Evolutionary conservation across 768 basidiomycete species (phyloP), one percentile per base, ranked within the genome.

Genomic region (Boletus subparvulus): DNA sequence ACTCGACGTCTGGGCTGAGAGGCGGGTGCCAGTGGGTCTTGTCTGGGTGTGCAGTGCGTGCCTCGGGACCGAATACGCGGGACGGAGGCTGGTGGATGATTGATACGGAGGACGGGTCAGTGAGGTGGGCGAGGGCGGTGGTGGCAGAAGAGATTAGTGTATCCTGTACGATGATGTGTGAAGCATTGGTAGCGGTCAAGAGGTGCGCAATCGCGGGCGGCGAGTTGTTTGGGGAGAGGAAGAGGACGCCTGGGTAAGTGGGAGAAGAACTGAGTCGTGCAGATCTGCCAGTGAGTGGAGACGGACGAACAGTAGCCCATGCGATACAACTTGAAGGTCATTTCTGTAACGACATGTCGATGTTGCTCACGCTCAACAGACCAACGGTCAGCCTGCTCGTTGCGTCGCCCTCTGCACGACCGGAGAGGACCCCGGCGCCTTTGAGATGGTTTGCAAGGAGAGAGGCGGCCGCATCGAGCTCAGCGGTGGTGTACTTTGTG

Each of bases 151-250:
- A 33, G 14, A 60, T 14, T 16, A 59, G 26, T 1, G 41, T 6
- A 1, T 69, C 55, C 37, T 69, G 68, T 19, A 64, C 67, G 9
- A 69, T 58, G 21, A 69, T 28, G 40, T 69, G 62, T 1, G 61
- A 59, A 5, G 65, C 52, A 37, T 60, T 52, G 3, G 68, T 71
- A 39, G 39, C 52, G 2, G 65, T 55, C 58, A 80, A 66, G 19
- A 83, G 69, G 57, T 80, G 75, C 1, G 78, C 78, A 26, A 78
- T 73, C 6, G 80, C 81, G 6, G 73, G 65, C 0, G 77, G 70
- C 0, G 80, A 80, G 63, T 81, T 82, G 58, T 78, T 73, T 6
- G 76, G 70, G 6, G 77, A 78, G 6, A 78, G 65, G 10, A 75
- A 71, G 39, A 76, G 74, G 1, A 71, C 66, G 11, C 59, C 60